phyloP scores from a whole-genome alignment of 2,329 filamentous ascomycete genomes.

The Helminthosporium solani region DNA sequence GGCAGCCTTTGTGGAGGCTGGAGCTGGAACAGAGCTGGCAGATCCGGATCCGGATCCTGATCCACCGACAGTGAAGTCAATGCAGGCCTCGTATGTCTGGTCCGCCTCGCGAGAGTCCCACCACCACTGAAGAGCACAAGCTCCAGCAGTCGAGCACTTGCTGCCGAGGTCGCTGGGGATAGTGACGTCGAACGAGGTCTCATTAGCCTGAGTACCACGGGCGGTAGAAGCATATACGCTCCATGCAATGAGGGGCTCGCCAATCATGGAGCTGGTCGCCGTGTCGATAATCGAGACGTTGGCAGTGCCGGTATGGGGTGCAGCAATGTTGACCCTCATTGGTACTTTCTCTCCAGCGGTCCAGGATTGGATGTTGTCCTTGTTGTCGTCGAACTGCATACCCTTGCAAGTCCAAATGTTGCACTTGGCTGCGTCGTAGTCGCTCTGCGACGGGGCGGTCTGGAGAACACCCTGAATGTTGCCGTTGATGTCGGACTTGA shows the following conservation, averaged over 20 bases:
- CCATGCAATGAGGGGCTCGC: slow-evolving; percentile 56
- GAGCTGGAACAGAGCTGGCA: slow-evolving; percentile 12
- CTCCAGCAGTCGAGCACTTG: slow-evolving; percentile 51
- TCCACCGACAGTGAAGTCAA: slow-evolving; percentile 56
- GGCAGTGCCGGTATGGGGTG: slow-evolving; percentile 56
- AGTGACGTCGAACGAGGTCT: slow-evolving; percentile 55
- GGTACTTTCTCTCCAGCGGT: slow-evolving; percentile 51
- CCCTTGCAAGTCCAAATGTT: slow-evolving; percentile 61
- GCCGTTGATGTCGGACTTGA: slow-evolving; percentile 55
- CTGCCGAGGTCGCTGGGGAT: slow-evolving; percentile 53
- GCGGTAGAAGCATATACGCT: slow-evolving; percentile 56
- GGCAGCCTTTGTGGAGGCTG: slow-evolving; percentile 13
- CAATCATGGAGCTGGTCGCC: slow-evolving; percentile 54
- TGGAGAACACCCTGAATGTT: slow-evolving; percentile 59
- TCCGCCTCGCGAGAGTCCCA: slow-evolving; percentile 58
- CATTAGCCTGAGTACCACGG: slow-evolving; percentile 44
- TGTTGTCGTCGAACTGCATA: slow-evolving; percentile 59
- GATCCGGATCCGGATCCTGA: slow-evolving; percentile 26
- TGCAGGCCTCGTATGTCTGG: slow-evolving; percentile 65
- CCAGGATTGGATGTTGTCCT: slow-evolving; percentile 53
- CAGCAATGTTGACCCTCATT: slow-evolving; percentile 51
- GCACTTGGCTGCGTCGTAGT: slow-evolving; percentile 51
- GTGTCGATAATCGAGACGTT: slow-evolving; percentile 62
- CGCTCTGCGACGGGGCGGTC: slow-evolving; percentile 48
- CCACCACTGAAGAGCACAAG: slow-evolving; percentile 62